phyloP scores from a whole-genome alignment of 805 yeast genomes.

The Naumovozyma baii region DNA sequence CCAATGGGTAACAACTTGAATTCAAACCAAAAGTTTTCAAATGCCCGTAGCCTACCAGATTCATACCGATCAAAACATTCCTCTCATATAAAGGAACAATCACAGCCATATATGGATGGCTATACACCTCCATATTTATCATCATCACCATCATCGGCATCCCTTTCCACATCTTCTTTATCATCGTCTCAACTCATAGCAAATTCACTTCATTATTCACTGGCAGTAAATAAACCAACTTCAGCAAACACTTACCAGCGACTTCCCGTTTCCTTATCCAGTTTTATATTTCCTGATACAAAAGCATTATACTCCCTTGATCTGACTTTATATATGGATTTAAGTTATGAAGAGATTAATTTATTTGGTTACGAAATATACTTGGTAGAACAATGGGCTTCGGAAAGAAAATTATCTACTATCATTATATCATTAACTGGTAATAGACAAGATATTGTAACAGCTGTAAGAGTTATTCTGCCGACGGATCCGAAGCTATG shows the following conservation, averaged over 20 bases:
- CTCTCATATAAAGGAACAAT: too few species aligned
- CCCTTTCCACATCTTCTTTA: not conserved
- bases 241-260: not conserved
- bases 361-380: constrained; percentile 78
- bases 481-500: constrained; percentile 29
- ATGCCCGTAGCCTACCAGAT: not conserved
- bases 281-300: constrained; percentile 46
- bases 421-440: constrained; percentile 86
- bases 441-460: constrained; percentile 50
- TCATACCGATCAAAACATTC: not conserved
- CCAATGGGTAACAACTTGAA: not conserved
- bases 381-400: constrained; percentile 90
- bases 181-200: not conserved
- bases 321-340: constrained; percentile 35
- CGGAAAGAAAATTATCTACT: constrained; percentile 58
- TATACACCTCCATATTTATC: not conserved
- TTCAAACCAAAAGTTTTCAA: not conserved
- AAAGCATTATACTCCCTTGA: constrained; percentile 42
- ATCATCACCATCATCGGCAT: not conserved
- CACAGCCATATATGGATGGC: too few species aligned
- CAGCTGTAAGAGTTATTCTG: constrained; percentile 51
- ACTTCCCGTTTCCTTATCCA: constrained; percentile 5
- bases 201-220: not conserved
- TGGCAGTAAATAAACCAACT: not conserved
- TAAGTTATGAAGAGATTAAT: constrained; percentile 37